Base-by-base conservation (phyloP, 257 asterid species). In the Solanum virginianum region DNA sequence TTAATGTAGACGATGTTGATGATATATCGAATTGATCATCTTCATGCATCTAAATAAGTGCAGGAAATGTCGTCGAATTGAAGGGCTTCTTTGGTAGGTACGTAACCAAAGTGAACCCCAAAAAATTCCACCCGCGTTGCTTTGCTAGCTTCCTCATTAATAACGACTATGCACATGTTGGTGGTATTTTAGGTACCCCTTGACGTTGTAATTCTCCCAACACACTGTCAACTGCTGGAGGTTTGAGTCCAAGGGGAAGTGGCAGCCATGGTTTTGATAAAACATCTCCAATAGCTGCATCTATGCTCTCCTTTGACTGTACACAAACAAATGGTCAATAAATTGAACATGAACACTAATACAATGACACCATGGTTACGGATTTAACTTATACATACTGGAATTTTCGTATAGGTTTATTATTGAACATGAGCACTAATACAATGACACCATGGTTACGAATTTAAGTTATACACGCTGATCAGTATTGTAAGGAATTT, bases 301-400 rank as follows among this genome's bases (percentile, higher is more conserved):
- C 98, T 43, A 96, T 91, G 83, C 97, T 93, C 94, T 96, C 99
- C 91, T 94, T 96, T 16, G 99, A 92, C 99, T 95, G 89, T 47
- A 0, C 62, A 22, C 11, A 75, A 8, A 74, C 3, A 7, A 36
- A 8, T 36, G 14, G 43, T 49, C 18, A 14, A 15, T 75, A 75
- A 71, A 43, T 45, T 45, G 59, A 74, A 47, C 39, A 74, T 22
- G n/a, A 74, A 8, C n/a, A 74, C 39, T 18, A 20, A 59, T 59
- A 41, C 29, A 69, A 36, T 69, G 51, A 69, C 51, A 68, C 32
- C 6, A 32, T 9, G 1, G 6, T 36, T 7, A 32, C 24, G 16
- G 7, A 9, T 68, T 16, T 60, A 60, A n/a, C 32, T 10, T n/a
- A 4, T 60, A 60, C 24, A 60, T 0, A 10, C 32, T 4, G 4